Percentiles rank a stretch among this genome's conserved stretches.
Evolutionary conservation across 208 protist genomes (phyloP).

Genomic region (Chromosphaera perkinsii): DNA sequence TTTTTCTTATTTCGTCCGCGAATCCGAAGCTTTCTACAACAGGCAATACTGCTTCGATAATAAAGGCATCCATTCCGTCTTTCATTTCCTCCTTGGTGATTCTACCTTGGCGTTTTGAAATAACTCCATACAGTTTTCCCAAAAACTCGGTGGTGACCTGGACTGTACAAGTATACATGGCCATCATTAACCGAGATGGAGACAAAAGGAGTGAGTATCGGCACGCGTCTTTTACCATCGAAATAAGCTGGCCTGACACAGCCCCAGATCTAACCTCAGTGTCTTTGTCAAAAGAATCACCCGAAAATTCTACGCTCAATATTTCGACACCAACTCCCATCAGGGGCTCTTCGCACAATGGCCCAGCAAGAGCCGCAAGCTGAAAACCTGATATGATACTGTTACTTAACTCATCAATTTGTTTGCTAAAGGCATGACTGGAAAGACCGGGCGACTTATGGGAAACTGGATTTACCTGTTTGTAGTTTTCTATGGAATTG

Average conservation of each 20-base stretch:
- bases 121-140: slow-evolving; percentile 52
- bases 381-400: slow-evolving; percentile 71
- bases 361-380: slow-evolving; percentile 73
- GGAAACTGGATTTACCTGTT: too few relatives aligned
- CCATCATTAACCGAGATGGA: slow-evolving; percentile 82
- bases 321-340: slow-evolving; percentile 69
- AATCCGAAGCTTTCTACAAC: slow-evolving; percentile 94
- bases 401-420: slow-evolving; percentile 18
- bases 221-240: slow-evolving; percentile 78
- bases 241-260: slow-evolving; percentile 1
- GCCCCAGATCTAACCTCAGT: background rate
- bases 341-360: slow-evolving; percentile 95
- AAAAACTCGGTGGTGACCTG: slow-evolving; percentile 62
- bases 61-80: slow-evolving; percentile 88
- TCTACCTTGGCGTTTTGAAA: slow-evolving; percentile 40
- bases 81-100: slow-evolving; percentile 89
- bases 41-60: slow-evolving; percentile 85
- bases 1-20: slow-evolving; percentile 70
- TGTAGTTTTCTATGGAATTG: slow-evolving; percentile 46
- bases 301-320: slow-evolving; percentile 27
- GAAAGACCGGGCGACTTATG: too few relatives aligned
- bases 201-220: slow-evolving; percentile 77
- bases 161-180: slow-evolving; percentile 93
- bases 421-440: too few relatives aligned
- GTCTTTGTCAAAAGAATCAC: too few relatives aligned